Evolutionary conservation across 345 rosid species (phyloP).

Genomic region (Turritis glabra): DNA sequence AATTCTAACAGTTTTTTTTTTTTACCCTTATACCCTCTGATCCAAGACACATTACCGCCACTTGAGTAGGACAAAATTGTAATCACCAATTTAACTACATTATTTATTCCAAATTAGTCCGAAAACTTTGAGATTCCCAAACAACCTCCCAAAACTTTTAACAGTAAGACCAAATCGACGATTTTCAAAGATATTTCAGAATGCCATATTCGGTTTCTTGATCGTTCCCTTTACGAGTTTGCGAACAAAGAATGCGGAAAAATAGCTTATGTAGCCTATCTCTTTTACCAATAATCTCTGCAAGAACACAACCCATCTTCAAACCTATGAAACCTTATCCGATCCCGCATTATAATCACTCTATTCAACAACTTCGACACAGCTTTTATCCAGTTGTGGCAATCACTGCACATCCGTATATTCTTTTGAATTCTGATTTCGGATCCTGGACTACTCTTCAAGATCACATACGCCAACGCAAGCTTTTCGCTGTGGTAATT

Average conservation of each 20-base stretch:
- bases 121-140: neutral
- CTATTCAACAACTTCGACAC: conserved; percentile 61
- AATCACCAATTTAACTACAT: neutral
- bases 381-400: conserved; percentile 74
- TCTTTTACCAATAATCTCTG: conserved; percentile 56
- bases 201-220: neutral
- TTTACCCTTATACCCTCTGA: neutral
- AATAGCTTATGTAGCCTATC: neutral
- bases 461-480: conserved; percentile 74
- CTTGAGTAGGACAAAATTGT: neutral
- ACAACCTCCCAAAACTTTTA: neutral
- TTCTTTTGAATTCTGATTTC: conserved; percentile 72
- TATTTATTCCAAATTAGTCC: neutral
- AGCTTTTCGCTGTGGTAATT: conserved; percentile 76
- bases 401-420: conserved; percentile 75
- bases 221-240: neutral
- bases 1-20: neutral
- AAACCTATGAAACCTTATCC: conserved; percentile 78
- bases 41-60: neutral
- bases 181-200: neutral
- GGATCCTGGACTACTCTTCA: conserved; percentile 70
- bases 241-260: neutral
- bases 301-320: conserved; percentile 81
- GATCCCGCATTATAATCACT: conserved; percentile 71
- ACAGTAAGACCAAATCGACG: neutral